These are phyloP conservation scores for Aspergillus affinis DNA, from an alignment of 495 filamentous ascomycete genomes.

Conservation along the genomic window DNA sequence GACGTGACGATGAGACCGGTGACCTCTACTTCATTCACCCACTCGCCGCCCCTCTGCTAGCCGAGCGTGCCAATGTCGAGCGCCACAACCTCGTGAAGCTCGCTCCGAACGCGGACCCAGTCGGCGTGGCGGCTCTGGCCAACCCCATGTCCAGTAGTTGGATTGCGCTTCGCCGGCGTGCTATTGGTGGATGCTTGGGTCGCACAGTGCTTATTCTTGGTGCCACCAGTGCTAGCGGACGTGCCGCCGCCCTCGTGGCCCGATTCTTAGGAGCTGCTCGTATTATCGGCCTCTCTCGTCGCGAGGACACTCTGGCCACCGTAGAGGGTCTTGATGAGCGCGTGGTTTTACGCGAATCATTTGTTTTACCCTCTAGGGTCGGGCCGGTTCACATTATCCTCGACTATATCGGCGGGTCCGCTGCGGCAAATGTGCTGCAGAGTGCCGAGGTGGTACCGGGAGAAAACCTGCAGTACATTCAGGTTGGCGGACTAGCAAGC, in stretches of 20 bases:
- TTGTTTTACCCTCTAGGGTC: slow-evolving; percentile 1
- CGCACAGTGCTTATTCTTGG: slow-evolving; percentile 11
- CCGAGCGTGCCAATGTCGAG: slow-evolving; percentile 8
- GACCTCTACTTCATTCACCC: slow-evolving; percentile 6
- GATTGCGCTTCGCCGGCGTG: slow-evolving; percentile 9
- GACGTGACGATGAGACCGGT: slow-evolving; percentile 5
- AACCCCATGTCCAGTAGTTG: slow-evolving; percentile 12
- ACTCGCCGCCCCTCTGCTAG: slow-evolving; percentile 3
- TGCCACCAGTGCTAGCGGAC: slow-evolving; percentile 8
- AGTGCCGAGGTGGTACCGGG: background rate
- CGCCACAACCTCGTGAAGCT: slow-evolving; percentile 8
- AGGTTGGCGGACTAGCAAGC: background rate
- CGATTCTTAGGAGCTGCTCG: slow-evolving; percentile 5
- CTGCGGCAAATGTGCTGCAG: background rate
- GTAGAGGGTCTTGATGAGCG: slow-evolving; percentile 7
- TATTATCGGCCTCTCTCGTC: slow-evolving; percentile 2
- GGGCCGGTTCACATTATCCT: slow-evolving; percentile 11
- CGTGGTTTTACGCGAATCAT: background rate
- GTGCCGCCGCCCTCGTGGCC: slow-evolving; percentile 6
- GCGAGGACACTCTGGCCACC: slow-evolving; percentile 4
- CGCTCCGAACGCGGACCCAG: background rate
- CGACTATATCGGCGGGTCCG: slow-evolving; percentile 10
- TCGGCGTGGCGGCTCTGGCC: slow-evolving; percentile 9
- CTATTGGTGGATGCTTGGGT: slow-evolving; percentile 5
- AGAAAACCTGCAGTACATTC: slow-evolving; percentile 5